Evolutionary conservation across 345 rosid species (phyloP).

Genomic region (Euphorbia lathyris): DNA sequence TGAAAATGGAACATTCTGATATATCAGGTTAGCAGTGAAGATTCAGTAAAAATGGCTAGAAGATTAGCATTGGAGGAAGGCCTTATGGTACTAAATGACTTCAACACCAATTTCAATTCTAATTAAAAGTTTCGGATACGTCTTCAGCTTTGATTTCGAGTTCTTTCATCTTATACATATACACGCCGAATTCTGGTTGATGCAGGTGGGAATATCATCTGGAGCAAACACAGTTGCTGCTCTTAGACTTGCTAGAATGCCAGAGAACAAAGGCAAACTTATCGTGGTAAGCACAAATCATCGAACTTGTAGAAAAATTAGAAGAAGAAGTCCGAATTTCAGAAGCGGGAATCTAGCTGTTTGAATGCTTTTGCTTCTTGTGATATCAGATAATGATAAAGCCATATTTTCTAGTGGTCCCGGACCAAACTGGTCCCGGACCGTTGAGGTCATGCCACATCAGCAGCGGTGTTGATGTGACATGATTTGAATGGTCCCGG

Average conservation of each 20-base stretch:
- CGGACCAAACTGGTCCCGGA: too few species aligned
- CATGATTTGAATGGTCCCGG: too few species aligned
- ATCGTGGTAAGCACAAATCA: conserved; percentile 63
- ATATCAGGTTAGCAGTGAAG: conserved; percentile 81
- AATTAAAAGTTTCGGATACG: not conserved
- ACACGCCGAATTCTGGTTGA: not conserved
- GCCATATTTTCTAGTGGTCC: too few species aligned
- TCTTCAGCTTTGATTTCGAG: not conserved
- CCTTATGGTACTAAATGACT: conserved; percentile 72
- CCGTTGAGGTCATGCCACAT: too few species aligned
- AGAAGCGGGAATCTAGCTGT: not conserved
- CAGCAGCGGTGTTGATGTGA: too few species aligned
- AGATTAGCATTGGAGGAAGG: conserved; percentile 92
- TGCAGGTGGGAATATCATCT: conserved; percentile 91
- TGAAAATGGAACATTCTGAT: conserved; percentile 1
- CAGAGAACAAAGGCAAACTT: conserved; percentile 92
- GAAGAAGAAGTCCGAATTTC: not conserved
- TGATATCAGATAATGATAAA: not conserved
- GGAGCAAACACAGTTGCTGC: conserved; percentile 97
- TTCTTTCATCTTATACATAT: not conserved
- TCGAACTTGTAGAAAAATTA: not conserved
- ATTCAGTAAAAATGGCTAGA: conserved; percentile 91
- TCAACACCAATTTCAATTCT: not conserved
- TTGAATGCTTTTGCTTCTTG: not conserved
- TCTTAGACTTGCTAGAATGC: conserved; percentile 70